Percentiles rank a stretch among this genome's conserved stretches.
phyloP scores from a whole-genome alignment of 495 filamentous ascomycete genomes.

The Parathielavia hyrcaniae region DNA sequence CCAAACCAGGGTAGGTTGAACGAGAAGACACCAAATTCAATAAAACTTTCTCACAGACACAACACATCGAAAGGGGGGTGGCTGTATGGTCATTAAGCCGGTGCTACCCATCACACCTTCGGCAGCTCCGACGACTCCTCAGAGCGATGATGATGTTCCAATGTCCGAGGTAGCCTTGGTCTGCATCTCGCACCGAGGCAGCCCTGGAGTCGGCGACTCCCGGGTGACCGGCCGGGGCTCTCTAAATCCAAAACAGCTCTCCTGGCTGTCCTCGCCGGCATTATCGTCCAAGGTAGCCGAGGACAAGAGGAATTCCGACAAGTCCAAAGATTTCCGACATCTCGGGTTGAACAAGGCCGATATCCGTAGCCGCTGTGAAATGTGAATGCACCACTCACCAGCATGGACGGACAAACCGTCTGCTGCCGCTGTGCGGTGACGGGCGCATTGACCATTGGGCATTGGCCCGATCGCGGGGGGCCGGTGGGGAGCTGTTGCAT shows the following conservation, averaged over 20 bases:
- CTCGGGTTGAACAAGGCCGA: constrained; percentile 6
- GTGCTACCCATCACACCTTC: neutral
- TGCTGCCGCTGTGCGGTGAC: neutral
- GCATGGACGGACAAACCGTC: neutral
- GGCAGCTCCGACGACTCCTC: neutral
- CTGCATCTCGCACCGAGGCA: neutral
- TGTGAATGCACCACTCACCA: too few species aligned
- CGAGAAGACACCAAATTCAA: constrained; percentile 14
- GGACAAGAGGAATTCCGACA: constrained; percentile 18
- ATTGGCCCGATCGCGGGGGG: neutral
- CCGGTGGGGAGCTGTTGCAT: neutral
- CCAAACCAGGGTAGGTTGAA: neutral
- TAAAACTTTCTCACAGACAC: constrained; percentile 6
- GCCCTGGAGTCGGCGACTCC: constrained; percentile 10
- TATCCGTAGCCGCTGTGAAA: neutral
- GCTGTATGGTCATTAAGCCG: constrained; percentile 10
- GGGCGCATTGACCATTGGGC: too few species aligned
- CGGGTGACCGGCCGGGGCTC: constrained; percentile 5
- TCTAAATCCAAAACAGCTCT: neutral
- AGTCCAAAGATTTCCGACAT: constrained; percentile 15
- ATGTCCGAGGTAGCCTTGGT: constrained; percentile 3
- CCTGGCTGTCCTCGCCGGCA: constrained; percentile 5
- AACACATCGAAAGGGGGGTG: neutral
- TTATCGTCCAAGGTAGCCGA: constrained; percentile 29
- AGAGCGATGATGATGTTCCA: neutral